phyloP scores from a whole-genome alignment of 371 early-diverging fungal species.

The Mortierella polycephala region DNA sequence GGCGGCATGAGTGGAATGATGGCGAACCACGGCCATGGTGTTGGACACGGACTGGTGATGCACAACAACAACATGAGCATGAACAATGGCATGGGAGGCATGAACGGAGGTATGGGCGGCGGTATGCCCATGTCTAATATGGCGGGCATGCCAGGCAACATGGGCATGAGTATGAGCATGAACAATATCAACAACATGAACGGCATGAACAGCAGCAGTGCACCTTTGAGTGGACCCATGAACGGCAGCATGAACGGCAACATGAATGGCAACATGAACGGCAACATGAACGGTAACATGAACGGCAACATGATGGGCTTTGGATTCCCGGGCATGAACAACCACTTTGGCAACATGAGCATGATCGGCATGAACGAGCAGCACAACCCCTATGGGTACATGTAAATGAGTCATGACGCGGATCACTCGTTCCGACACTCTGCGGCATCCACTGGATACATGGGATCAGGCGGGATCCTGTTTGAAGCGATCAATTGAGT shows the following conservation, averaged over 20 bases:
- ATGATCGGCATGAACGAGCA: constrained; percentile 44
- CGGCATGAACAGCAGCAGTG: constrained; percentile 8
- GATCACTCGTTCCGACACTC: too few relatives aligned
- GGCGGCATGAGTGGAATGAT: too few relatives aligned
- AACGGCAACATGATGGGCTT: constrained; percentile 38
- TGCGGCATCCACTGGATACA: too few relatives aligned
- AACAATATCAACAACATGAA: constrained; percentile 7
- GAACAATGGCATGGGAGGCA: constrained; percentile 19
- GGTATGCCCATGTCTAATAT: too few relatives aligned
- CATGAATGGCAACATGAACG: too few relatives aligned
- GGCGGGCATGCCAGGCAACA: too few relatives aligned
- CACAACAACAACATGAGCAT: constrained; percentile 8
- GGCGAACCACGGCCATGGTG: constrained; percentile 18
- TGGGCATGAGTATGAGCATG: constrained; percentile 15
- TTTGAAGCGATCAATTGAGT: constrained; percentile 13
- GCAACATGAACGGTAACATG: constrained; percentile 17
- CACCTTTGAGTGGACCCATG: background rate
- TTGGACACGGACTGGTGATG: constrained; percentile 6
- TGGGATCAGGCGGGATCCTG: too few relatives aligned
- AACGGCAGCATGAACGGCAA: constrained; percentile 25
- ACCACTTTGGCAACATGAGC: constrained; percentile 37
- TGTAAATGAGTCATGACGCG: constrained; percentile 20
- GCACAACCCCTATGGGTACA: constrained; percentile 36
- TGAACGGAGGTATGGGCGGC: constrained; percentile 20
- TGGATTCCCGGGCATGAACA: constrained; percentile 42